A percentile compares a stretch with the other conserved stretches of the same genome.
These are phyloP conservation scores for Viola pubescens DNA, from an alignment of 441 rosid genomes.

Conservation along the genomic window DNA sequence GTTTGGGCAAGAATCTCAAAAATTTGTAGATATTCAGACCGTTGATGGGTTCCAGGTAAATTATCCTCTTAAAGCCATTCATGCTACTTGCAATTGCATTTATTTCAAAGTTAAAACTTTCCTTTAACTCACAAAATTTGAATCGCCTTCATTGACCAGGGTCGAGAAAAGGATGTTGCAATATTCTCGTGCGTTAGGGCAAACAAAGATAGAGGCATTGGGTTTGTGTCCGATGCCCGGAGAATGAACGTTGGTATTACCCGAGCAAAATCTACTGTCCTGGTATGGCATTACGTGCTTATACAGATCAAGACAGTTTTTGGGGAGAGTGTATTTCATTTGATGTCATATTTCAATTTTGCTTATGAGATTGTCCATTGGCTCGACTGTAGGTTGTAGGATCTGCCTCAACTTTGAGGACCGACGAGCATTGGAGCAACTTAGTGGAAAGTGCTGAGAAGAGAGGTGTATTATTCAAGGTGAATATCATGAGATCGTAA, in stretches of 20 bases:
- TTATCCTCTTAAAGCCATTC: neutral
- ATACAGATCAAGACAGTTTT: neutral
- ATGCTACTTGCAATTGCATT: neutral
- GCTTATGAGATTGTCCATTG: neutral
- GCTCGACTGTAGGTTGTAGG: slow-evolving; percentile 67
- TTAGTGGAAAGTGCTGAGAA: slow-evolving; percentile 68
- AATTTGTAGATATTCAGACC: slow-evolving; percentile 75
- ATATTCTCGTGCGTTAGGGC: slow-evolving; percentile 94
- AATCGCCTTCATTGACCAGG: slow-evolving; percentile 36
- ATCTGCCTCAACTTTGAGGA: slow-evolving; percentile 64
- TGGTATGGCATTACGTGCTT: slow-evolving; percentile 36
- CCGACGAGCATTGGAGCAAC: slow-evolving; percentile 72
- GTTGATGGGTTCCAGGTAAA: slow-evolving; percentile 95
- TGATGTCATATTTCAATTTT: neutral
- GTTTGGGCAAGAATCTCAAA: slow-evolving; percentile 66
- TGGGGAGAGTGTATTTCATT: neutral
- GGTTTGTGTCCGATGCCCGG: slow-evolving; percentile 72
- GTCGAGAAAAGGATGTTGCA: slow-evolving; percentile 89
- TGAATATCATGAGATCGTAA: slow-evolving; percentile 3
- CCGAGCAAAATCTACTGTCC: slow-evolving; percentile 80
- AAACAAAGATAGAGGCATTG: slow-evolving; percentile 51
- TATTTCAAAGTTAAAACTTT: neutral
- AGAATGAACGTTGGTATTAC: slow-evolving; percentile 97
- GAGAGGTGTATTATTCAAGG: slow-evolving; percentile 58
- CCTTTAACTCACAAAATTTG: neutral